Evolutionary conservation across 2,329 filamentous ascomycete genomes (phyloP).

Genomic region (Pseudohalonectria lignicola): DNA sequence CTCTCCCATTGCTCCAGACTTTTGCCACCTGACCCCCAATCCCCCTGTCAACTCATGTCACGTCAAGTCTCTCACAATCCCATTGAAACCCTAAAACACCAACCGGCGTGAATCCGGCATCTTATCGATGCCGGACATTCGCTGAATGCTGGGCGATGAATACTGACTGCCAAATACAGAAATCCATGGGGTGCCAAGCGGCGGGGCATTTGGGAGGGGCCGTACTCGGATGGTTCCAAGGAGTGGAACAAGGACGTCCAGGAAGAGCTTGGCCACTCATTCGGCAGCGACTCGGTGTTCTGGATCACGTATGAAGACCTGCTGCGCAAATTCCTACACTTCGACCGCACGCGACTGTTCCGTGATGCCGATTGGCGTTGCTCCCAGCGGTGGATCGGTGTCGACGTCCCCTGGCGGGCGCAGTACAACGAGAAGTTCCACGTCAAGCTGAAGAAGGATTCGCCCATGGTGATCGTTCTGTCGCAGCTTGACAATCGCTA

Average conservation of each 20-base stretch:
- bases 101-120: no score
- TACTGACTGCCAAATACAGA: no score
- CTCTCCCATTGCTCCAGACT: no score
- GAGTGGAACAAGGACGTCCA: slow-evolving; percentile 79
- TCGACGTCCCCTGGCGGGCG: slow-evolving; percentile 41
- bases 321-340: slow-evolving; percentile 44
- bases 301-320: slow-evolving; percentile 50
- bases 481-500: slow-evolving; percentile 48
- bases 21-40: no score
- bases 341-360: slow-evolving; percentile 48
- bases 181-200: slow-evolving; percentile 77
- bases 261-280: slow-evolving; percentile 58
- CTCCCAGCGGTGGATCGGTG: slow-evolving; percentile 29
- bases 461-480: slow-evolving; percentile 42
- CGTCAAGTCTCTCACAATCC: not conserved
- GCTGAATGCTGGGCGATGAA: no score
- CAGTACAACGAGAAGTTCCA: slow-evolving; percentile 46
- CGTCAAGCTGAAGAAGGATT: slow-evolving; percentile 34
- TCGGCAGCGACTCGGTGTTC: slow-evolving; percentile 64
- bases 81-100: no score
- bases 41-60: not conserved
- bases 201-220: slow-evolving; percentile 67
- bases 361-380: slow-evolving; percentile 40
- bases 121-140: no score
- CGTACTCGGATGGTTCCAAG: slow-evolving; percentile 71